Evolutionary conservation across 192 early-diverging fungal genomes (phyloP), one percentile per base, ranked within the genome.

Genomic region (Gamsiella multidivaricata): DNA sequence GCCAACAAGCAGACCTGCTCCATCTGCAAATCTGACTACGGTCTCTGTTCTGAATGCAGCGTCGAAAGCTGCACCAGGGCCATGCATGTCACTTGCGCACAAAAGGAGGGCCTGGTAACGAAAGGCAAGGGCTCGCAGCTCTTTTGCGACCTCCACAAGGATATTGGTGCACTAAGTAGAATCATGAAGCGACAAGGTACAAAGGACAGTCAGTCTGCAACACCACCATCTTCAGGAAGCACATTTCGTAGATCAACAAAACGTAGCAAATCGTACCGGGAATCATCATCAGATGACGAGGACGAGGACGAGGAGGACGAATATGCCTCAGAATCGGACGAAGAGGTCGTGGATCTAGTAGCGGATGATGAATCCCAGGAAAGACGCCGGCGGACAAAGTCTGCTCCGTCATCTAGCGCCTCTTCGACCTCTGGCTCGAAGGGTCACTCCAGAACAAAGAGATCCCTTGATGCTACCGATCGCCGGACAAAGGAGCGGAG

Each of bases 1-100:
- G 57, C n/a, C n/a, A n/a, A n/a, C 23, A 72, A 63, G 37, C 36
- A 78, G 12, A 73, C 65, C 45, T 75, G 81, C 42, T 54, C 29
- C 42, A 41, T 69, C 15, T 72, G 74, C 39, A 69, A 68, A 33
- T 69, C 74, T 5, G 54, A 61, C 31, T 41, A 22, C 42, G 74
- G 73, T 20, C n/a, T 78, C 33, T 78, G 74, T 28, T 68, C 74
- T 2, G 29, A 51, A 17, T 80, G 70, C 43, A 37, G 56, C 25
- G 23, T 49, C 42, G 61, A 68, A 10, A 56, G 56, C 52, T 80
- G 78, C 46, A 28, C 45, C 25, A 42, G 59, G 22, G 33, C 39
- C 49, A 57, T 80, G 61, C 69, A 71, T 62, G 69, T 73, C 18
- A 80, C 79, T 50, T 80, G 79, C 34, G 79, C 61, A 5, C 65